These are phyloP conservation scores for Tricholoma flavovirens DNA, from an alignment of 768 basidiomycete species.

Conservation along the genomic window DNA sequence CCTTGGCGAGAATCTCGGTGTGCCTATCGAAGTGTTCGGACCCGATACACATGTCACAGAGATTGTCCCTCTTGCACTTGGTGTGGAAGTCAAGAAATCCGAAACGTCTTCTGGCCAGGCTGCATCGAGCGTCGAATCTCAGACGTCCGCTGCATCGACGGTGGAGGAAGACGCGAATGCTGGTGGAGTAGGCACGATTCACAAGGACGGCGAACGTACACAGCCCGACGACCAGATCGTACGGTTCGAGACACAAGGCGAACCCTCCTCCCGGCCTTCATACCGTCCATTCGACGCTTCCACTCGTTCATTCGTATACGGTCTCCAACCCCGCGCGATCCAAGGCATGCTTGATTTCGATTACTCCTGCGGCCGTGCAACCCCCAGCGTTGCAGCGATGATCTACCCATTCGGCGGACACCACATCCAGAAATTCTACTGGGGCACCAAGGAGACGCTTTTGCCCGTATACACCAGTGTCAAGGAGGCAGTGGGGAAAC, in stretches of 20 bases:
- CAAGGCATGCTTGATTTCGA: slow-evolving; percentile 98
- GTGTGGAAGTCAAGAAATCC: slow-evolving; percentile 55
- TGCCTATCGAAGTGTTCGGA: slow-evolving; percentile 95
- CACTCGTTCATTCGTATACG: slow-evolving; percentile 97
- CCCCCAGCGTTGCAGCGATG: slow-evolving; percentile 96
- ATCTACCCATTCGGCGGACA: slow-evolving; percentile 99
- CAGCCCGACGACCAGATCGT: slow-evolving; percentile 89
- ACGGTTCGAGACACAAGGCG: slow-evolving; percentile 59
- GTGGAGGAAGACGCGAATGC: slow-evolving; percentile 31
- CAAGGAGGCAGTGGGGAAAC: slow-evolving; percentile 88
- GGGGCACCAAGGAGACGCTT: slow-evolving; percentile 99
- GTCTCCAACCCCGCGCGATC: slow-evolving; percentile 98
- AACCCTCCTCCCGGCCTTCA: slow-evolving; percentile 52
- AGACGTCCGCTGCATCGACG: slow-evolving; percentile 34
- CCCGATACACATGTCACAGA: slow-evolving; percentile 99
- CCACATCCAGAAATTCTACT: slow-evolving; percentile 99
- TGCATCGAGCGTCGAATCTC: slow-evolving; percentile 32
- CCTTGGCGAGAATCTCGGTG: slow-evolving; percentile 93
- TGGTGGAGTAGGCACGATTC: slow-evolving; percentile 62
- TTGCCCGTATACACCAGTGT: slow-evolving; percentile 95
- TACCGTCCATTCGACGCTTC: slow-evolving; percentile 89
- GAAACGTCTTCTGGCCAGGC: slow-evolving; percentile 14
- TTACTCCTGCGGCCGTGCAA: slow-evolving; percentile 89
- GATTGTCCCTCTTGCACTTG: slow-evolving; percentile 97
- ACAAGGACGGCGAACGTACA: slow-evolving; percentile 72